A percentile compares a stretch with the other conserved stretches of the same genome.
Conservation (phyloP, 345 rosid genomes). For the Arabidopsis thaliana region TAIR10.1 NC_003074.8:20488001-20488500, state of each 20-base stretch:
- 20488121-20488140: conserved; percentile 19
- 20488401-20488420: background rate
- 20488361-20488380: background rate
- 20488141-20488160: conserved; percentile 12
- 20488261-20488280: conserved; percentile 29
- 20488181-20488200: conserved; percentile 4
- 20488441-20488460: background rate
- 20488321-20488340: conserved; percentile 26
- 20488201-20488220: conserved; percentile 19
- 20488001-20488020: too few relatives aligned
- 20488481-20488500: background rate
- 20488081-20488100: background rate
- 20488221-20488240: background rate
- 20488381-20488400: background rate
- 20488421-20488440: conserved; percentile 3
- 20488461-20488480: background rate
- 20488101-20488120: conserved; percentile 23
- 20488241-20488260: conserved; percentile 5
- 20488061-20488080: conserved; percentile 10
- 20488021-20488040: too few relatives aligned
- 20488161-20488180: conserved; percentile 3
- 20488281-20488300: background rate
- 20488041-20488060: too few relatives aligned
- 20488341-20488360: background rate
- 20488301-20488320: background rate